Evolutionary conservation across 2,329 filamentous ascomycete genomes (phyloP).

Genomic region (Epicoccum nigrum): DNA sequence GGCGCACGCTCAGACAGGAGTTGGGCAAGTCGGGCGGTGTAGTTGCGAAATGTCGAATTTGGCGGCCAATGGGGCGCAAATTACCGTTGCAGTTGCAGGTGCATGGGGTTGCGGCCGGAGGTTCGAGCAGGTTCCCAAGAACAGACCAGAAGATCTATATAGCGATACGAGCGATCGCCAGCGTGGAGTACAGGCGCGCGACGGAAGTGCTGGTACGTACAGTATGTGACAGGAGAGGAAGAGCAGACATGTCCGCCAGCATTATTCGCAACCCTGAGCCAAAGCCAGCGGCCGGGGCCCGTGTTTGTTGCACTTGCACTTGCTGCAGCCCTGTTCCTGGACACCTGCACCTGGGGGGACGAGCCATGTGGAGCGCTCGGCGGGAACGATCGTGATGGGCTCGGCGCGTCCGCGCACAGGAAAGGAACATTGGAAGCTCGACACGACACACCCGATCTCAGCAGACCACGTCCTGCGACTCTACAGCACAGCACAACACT

Average conservation of each 20-base stretch:
- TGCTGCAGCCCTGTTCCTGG: slow-evolving; percentile 11
- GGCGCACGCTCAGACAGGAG: slow-evolving; percentile 9
- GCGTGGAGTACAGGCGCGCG: background rate
- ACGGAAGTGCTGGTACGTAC: background rate
- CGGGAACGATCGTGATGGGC: slow-evolving; percentile 5
- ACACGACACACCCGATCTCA: too few species aligned
- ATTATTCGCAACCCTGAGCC: slow-evolving; percentile 15
- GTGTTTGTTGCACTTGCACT: background rate
- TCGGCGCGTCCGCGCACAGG: slow-evolving; percentile 1
- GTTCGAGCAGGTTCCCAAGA: background rate
- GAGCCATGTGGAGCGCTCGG: slow-evolving; percentile 7
- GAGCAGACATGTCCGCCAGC: slow-evolving; percentile 9
- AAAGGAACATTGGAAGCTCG: too few species aligned
- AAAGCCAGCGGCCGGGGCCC: background rate
- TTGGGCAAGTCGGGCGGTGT: background rate
- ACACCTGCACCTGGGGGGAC: background rate
- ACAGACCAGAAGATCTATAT: background rate
- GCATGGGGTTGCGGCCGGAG: slow-evolving; percentile 16
- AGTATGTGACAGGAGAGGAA: slow-evolving; percentile 1
- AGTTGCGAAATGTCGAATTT: slow-evolving; percentile 11
- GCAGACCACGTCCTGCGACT: too few species aligned
- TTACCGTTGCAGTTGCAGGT: slow-evolving; percentile 15
- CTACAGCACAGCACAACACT: background rate
- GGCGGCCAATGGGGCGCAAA: slow-evolving; percentile 20
- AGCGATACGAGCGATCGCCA: slow-evolving; percentile 9